Conservation (phyloP, 371 early-diverging fungal species). For the Saksenaea oblongispora region DNA sequence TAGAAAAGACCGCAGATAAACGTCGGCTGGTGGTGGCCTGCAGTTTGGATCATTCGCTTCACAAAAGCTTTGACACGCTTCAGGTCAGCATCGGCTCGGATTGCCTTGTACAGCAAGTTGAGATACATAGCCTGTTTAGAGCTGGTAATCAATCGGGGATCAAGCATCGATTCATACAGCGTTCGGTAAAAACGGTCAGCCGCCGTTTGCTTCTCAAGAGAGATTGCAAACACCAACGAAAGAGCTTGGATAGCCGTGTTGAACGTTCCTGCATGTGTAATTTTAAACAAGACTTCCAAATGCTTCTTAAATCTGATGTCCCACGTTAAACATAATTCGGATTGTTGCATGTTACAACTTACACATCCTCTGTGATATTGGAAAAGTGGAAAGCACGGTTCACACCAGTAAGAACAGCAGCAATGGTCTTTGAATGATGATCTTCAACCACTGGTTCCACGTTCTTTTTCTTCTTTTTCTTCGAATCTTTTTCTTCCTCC, state of each 20-base stretch:
- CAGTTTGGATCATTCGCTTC: constrained; percentile 86
- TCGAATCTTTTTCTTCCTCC: constrained; percentile 45
- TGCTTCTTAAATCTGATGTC: constrained; percentile 66
- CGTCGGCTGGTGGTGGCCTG: constrained; percentile 75
- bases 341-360: constrained; percentile 26
- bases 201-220: constrained; percentile 47
- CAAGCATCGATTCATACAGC: constrained; percentile 86
- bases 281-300: constrained; percentile 83
- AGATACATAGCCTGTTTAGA: constrained; percentile 93
- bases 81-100: constrained; percentile 75
- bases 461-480: constrained; percentile 44
- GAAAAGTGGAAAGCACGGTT: constrained; percentile 95
- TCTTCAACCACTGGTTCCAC: constrained; percentile 56
- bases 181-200: constrained; percentile 89
- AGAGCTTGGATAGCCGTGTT: constrained; percentile 92
- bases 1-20: constrained; percentile 86
- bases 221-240: constrained; percentile 83
- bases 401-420: constrained; percentile 93
- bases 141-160: constrained; percentile 73
- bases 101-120: constrained; percentile 86
- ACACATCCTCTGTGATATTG: constrained; percentile 74
- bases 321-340: constrained; percentile 1
- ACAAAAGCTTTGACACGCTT: constrained; percentile 81
- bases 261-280: constrained; percentile 86
- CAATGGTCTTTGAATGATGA: constrained; percentile 81